Evolutionary conservation across 805 yeast genomes (phyloP).

Genomic region (Metschnikowia matae): DNA sequence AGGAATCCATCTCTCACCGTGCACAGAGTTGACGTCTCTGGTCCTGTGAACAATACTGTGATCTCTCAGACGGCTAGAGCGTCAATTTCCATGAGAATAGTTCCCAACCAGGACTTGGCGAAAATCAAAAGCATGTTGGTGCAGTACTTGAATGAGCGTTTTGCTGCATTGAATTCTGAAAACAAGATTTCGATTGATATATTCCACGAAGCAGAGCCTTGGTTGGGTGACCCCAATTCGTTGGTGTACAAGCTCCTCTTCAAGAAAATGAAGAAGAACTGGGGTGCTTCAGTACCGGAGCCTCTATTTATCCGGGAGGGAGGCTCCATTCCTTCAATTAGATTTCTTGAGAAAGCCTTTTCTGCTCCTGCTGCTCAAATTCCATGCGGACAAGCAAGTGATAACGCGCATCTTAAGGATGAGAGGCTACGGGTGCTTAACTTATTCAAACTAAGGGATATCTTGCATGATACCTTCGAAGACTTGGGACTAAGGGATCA

Average conservation of each 20-base stretch:
- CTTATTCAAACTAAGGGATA: constrained; percentile 65
- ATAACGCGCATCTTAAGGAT: constrained; percentile 88
- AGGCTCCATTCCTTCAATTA: constrained; percentile 89
- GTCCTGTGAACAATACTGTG: constrained; percentile 85
- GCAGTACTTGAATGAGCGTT: constrained; percentile 42
- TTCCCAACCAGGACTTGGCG: constrained; percentile 77
- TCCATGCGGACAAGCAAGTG: constrained; percentile 94
- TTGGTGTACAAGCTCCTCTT: constrained; percentile 65
- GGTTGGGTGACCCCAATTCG: constrained; percentile 87
- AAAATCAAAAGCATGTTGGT: constrained; percentile 51
- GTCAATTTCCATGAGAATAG: constrained; percentile 76
- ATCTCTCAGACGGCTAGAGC: constrained; percentile 81
- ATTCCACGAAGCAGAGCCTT: constrained; percentile 87
- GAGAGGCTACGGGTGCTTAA: constrained; percentile 80
- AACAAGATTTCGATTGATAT: constrained; percentile 61
- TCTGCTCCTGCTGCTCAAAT: constrained; percentile 90
- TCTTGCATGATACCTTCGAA: constrained; percentile 52
- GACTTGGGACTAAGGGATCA: constrained; percentile 25
- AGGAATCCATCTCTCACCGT: constrained; percentile 83
- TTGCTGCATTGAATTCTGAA: constrained; percentile 48
- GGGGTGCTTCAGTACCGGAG: constrained; percentile 56
- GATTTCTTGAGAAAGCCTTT: constrained; percentile 78
- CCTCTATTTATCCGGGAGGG: constrained; percentile 93
- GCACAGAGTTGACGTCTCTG: constrained; percentile 80
- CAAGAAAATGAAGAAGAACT: constrained; percentile 58